These are phyloP conservation scores for Abrus precatorius DNA, from an alignment of 306 rosid species.

Conservation along the genomic window DNA sequence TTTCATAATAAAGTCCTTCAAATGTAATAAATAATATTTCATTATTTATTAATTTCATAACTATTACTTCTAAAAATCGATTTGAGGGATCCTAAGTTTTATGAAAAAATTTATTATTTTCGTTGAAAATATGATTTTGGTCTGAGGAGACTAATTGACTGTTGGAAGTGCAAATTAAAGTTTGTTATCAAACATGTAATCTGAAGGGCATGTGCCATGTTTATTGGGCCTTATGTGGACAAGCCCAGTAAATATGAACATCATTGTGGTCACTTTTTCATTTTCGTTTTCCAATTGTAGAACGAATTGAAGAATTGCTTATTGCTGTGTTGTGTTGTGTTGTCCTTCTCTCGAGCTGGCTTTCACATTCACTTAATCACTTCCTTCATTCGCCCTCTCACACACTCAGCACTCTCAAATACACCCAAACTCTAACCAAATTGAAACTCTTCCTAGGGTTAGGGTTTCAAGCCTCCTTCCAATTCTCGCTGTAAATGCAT, in stretches of 20 bases:
- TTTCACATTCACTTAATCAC: neutral
- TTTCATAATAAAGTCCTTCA: no score
- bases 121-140: no score
- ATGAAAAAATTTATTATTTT: no score
- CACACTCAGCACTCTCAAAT: neutral
- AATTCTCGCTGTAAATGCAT: conserved; percentile 56
- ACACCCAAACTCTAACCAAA: neutral
- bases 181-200: no score
- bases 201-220: no score
- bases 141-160: no score
- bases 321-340: conserved; percentile 3
- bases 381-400: neutral
- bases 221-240: conserved; percentile 36
- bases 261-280: conserved; percentile 15
- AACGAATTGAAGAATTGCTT: no score
- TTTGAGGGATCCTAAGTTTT: no score
- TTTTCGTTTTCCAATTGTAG: neutral
- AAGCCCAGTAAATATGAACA: conserved; percentile 45
- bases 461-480: conserved; percentile 45
- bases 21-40: no score
- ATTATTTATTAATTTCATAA: no score
- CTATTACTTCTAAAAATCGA: no score
- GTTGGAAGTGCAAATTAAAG: no score
- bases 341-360: conserved; percentile 35
- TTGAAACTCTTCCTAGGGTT: conserved; percentile 38